Evolutionary conservation across 2,329 filamentous ascomycete genomes (phyloP).

Genomic region (Pseudocercospora macadamiae): DNA sequence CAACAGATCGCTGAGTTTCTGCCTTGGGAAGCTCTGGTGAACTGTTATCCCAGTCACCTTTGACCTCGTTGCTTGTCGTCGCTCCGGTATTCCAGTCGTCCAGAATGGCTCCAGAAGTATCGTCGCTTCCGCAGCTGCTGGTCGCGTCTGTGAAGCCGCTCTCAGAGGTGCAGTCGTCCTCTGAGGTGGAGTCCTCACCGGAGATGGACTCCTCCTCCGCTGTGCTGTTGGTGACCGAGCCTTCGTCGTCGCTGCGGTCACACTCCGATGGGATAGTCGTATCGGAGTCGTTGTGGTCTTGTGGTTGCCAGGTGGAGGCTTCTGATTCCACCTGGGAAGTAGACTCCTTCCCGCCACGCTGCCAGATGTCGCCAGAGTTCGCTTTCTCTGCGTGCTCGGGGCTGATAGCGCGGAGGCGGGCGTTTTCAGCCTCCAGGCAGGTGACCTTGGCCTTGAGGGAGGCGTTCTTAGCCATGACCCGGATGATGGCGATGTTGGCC

Average conservation of each 20-base stretch:
- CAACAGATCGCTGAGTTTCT: neutral
- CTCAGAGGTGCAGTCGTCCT: neutral
- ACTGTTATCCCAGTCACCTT: neutral
- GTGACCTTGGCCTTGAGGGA: no score
- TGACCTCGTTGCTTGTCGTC: neutral
- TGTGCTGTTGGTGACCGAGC: neutral
- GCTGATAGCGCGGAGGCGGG: neutral
- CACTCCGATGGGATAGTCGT: no score
- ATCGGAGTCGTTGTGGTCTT: no score
- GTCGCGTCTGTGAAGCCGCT: neutral
- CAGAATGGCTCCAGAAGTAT: neutral
- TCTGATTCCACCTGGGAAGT: neutral
- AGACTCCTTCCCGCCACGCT: neutral
- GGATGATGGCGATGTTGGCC: no score
- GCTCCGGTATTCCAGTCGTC: neutral
- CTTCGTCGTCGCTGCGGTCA: no score
- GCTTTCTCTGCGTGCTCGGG: neutral
- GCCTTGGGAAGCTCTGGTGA: neutral
- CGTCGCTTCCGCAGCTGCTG: neutral
- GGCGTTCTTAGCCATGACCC: no score
- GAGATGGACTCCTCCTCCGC: no score
- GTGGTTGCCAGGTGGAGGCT: no score
- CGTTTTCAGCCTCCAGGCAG: neutral
- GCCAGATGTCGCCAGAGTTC: neutral
- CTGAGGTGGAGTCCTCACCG: neutral